phyloP scores from a whole-genome alignment of 495 filamentous ascomycete genomes.

The Podospora didyma region DNA sequence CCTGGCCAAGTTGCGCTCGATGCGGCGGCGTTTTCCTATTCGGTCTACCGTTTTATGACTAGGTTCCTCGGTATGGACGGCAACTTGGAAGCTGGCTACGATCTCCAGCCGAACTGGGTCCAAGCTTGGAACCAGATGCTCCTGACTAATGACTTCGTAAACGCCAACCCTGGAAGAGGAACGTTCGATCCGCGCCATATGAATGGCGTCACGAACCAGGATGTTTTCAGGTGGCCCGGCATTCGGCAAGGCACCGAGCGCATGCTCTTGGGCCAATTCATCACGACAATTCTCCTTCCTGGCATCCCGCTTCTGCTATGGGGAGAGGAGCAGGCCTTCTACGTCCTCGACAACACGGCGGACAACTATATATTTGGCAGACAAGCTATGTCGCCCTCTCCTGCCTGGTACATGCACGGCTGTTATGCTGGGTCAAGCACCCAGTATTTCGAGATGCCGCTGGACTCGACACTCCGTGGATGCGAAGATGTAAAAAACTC shows the following conservation, averaged over 20 bases:
- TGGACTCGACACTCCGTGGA: conserved; percentile 52
- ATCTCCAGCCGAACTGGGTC: conserved; percentile 56
- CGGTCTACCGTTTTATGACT: conserved; percentile 63
- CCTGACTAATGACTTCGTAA: conserved; percentile 59
- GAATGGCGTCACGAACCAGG: conserved; percentile 67
- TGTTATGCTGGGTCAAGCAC: conserved; percentile 66
- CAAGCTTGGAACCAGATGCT: conserved; percentile 60
- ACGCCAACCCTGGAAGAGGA: conserved; percentile 57
- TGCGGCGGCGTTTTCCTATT: conserved; percentile 64
- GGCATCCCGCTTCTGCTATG: conserved; percentile 62
- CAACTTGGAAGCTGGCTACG: conserved; percentile 54
- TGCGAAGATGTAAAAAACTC: conserved; percentile 65
- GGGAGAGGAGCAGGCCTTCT: conserved; percentile 70
- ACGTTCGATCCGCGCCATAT: conserved; percentile 67
- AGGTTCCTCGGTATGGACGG: conserved; percentile 65
- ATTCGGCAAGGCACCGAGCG: conserved; percentile 58
- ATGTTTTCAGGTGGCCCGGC: conserved; percentile 70
- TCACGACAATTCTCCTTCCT: conserved; percentile 61
- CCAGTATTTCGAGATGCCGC: conserved; percentile 21
- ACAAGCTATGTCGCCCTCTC: conserved; percentile 59
- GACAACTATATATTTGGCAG: conserved; percentile 68
- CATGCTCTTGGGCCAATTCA: conserved; percentile 57
- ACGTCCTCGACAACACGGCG: conserved; percentile 63
- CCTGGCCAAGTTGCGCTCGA: conserved; percentile 54
- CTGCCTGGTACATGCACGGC: conserved; percentile 65